Evolutionary conservation across 2,329 filamentous ascomycete species (phyloP), one percentile per base, ranked within the genome.

Genomic region (Colletotrichum euphorbiae): DNA sequence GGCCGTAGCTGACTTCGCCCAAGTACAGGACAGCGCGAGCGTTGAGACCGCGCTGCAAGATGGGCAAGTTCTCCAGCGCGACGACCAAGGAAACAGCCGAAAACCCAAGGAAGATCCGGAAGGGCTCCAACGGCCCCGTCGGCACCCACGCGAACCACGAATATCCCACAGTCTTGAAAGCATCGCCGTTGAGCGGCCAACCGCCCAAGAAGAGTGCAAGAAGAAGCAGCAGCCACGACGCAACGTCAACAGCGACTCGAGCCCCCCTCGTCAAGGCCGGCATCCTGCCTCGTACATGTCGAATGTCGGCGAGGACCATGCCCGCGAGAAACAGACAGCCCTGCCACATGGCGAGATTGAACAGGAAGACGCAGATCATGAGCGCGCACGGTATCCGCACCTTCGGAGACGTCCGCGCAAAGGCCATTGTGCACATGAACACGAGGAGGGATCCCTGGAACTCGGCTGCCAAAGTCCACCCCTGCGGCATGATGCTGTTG

Each of bases 391-490:
- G 67, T 24, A 84, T 77, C 31, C 87, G 79, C 50, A 81, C 71
- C 11, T 77, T 69, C 3, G 77, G 80, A 40, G 80, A 79, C 31
- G 86, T 73, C 28, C 83, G 78, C 4, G 83, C 83, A 6, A 84
- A 81, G 17, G 80, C 86, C 3, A 88, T 61, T 24, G 87, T 75
- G 17, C 81, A 79, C 8, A 88, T 75, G 75, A 89, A 89, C 6
- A 89, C 80, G 63, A 86, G 80, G 72, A 90, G 82, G 4, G 85
- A 88, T 73, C 84, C 85, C 63, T 84, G 80, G 73, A 86, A 88
- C 74, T 90, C 87, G 54, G 88, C 81, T 2, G 87, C 86, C 48
- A 90, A 89, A 4, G 87, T 89, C 87, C 87, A 90, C 17, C 89
- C 76, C 70, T 89, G 87, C 28, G 86, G 81, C 72, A 89, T 84